Percentiles rank a stretch among this genome's conserved stretches.
Conservation (phyloP, 2,329 filamentous ascomycete genomes). For the Teratosphaeriaceae sp. region DNA sequence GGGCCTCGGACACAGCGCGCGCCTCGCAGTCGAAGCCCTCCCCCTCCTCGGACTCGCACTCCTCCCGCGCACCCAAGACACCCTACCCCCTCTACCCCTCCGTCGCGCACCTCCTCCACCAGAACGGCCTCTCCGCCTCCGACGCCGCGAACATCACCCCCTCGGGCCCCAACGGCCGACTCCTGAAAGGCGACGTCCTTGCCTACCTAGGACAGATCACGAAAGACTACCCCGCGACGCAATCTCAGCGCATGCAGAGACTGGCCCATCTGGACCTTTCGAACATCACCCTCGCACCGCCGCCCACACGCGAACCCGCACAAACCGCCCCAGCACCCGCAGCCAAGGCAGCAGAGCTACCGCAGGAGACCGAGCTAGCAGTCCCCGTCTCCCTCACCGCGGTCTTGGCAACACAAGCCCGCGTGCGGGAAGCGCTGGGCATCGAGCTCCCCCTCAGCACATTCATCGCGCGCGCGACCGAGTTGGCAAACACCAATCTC, state of each 20-base stretch:
- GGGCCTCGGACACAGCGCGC: slow-evolving; percentile 3
- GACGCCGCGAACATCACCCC: slow-evolving; percentile 77
- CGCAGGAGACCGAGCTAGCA: slow-evolving; percentile 53
- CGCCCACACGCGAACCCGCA: slow-evolving; percentile 35
- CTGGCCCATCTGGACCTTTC: slow-evolving; percentile 82
- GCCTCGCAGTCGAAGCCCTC: slow-evolving; percentile 7
- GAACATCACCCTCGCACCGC: slow-evolving; percentile 70
- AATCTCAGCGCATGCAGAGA: slow-evolving; percentile 66
- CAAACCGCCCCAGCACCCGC: slow-evolving; percentile 38
- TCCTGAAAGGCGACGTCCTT: slow-evolving; percentile 93
- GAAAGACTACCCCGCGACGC: slow-evolving; percentile 62
- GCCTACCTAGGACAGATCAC: slow-evolving; percentile 78
- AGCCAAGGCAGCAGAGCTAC: slow-evolving; percentile 35
- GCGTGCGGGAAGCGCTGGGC: slow-evolving; percentile 69
- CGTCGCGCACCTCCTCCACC: slow-evolving; percentile 72
- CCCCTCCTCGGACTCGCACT: slow-evolving; percentile 6
- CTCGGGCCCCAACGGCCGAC: slow-evolving; percentile 77
- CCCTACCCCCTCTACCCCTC: slow-evolving; percentile 74
- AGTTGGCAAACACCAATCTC: slow-evolving; percentile 81
- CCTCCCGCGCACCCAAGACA: slow-evolving; percentile 48
- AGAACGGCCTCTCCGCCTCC: slow-evolving; percentile 67
- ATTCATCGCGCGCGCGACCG: slow-evolving; percentile 77
- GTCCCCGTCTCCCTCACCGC: slow-evolving; percentile 71
- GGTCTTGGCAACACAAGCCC: slow-evolving; percentile 73
- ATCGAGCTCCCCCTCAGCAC: slow-evolving; percentile 77